Base-by-base conservation (phyloP, 2,329 filamentous ascomycete genomes). In the Colletotrichum abscissum region DNA sequence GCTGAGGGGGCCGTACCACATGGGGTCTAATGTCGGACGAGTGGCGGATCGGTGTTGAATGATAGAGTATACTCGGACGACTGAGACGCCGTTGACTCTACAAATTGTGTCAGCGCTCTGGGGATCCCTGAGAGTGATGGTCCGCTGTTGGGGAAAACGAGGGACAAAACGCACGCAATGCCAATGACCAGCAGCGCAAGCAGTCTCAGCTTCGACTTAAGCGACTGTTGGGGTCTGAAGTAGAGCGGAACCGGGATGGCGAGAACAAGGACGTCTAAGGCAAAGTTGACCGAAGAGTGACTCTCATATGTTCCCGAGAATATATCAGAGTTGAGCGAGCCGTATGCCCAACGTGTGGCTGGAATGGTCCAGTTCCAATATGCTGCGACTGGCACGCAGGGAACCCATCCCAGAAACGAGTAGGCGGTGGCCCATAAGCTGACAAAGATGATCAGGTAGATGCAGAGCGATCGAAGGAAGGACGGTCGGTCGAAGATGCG, bases 251-350 rank as follows among this genome's bases (percentile, higher is more conserved):
- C 66, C 1, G 82, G 81, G 5, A 83, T 75, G 7, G 75, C 63
- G 16, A 84, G 76, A 2, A 83, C 80, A 5, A 81, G 46, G 2
- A 79, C 52, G 59, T 83, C 82, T 14, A 84, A 77, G 1, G 75
- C 49, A 77, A 83, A 79, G 68, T 83, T 84, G 52, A 79, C 63
- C 2, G 77, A 77, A 0, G 80, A 77, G 59, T 84, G 82, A 68
- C 77, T 80, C 63, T 79, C 76, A 68, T 79, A 83, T 1, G 80
- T 82, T 2, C 77, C 78, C 35, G 78, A 75, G 69, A 84, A 81
- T 1, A 75, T 8, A 5, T 52, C 12, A 1, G 78, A 54, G 5
- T 76, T 35, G 28, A 75, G 76, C 3, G 81, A 79, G n/a, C 80
- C 80, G 64, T 80, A 82, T 5, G 75, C 81, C 69, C 78, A 82